A percentile compares a stretch with the other conserved stretches of the same genome.
Conservation (phyloP, 2,329 filamentous ascomycete genomes). For the Daldinia sp. region DNA sequence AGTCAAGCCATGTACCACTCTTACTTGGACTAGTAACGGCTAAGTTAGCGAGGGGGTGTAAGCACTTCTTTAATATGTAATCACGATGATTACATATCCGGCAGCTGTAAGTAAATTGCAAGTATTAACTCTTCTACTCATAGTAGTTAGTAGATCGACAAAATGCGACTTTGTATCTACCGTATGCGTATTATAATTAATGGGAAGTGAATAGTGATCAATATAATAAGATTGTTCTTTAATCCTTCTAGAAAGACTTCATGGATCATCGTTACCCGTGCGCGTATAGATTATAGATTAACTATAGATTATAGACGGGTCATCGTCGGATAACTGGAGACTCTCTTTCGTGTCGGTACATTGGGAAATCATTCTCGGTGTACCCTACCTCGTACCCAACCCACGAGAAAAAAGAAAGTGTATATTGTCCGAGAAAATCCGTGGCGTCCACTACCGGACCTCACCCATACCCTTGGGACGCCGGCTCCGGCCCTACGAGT, state of each 20-base stretch:
- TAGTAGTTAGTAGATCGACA: slow-evolving; percentile 17
- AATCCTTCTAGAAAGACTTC: neutral
- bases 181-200: neutral
- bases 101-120: slow-evolving; percentile 11
- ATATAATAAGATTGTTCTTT: slow-evolving; percentile 1
- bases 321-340: neutral
- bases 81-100: slow-evolving; percentile 16
- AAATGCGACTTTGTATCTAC: neutral
- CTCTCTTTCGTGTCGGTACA: neutral
- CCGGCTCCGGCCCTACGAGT: slow-evolving; percentile 16
- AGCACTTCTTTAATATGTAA: slow-evolving; percentile 8
- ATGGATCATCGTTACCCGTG: neutral
- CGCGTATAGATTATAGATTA: neutral
- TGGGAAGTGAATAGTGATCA: slow-evolving; percentile 5
- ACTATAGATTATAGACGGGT: too few relatives aligned
- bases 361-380: neutral
- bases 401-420: too few relatives aligned
- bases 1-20: slow-evolving; percentile 3
- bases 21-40: neutral
- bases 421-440: slow-evolving; percentile 1
- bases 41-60: neutral
- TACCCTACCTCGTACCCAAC: neutral
- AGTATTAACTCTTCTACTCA: neutral
- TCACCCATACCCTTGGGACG: slow-evolving; percentile 9
- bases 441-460: slow-evolving; percentile 8